phyloP scores from a whole-genome alignment of 345 rosid genomes.

The Populus ilicifolia region DNA sequence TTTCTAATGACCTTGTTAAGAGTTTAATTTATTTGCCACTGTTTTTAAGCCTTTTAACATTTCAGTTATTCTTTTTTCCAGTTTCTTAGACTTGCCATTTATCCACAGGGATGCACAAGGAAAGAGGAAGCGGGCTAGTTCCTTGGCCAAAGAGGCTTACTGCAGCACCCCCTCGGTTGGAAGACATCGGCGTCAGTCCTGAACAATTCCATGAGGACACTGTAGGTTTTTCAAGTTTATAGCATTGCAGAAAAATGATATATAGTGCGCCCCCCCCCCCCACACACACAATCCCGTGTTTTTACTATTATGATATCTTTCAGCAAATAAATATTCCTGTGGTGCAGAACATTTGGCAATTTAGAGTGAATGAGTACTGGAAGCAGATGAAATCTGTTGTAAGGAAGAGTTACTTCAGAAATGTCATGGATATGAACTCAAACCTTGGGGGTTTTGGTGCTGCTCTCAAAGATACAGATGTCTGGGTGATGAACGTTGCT shows the following conservation, averaged over 20 bases:
- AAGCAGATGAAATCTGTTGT: constrained; percentile 78
- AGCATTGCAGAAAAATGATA: no score
- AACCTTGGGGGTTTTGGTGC: constrained; percentile 91
- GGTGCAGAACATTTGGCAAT: constrained; percentile 77
- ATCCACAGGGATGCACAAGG: constrained; percentile 67
- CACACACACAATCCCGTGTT: neutral
- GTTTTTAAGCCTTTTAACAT: neutral
- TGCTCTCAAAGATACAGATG: constrained; percentile 70
- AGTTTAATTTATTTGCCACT: neutral
- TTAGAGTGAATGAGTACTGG: constrained; percentile 83
- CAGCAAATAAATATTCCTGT: constrained; percentile 5
- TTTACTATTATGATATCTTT: neutral
- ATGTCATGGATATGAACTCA: constrained; percentile 98
- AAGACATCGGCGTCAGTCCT: constrained; percentile 67
- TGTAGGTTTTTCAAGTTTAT: constrained; percentile 38
- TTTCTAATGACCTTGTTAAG: neutral
- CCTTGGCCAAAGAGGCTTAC: constrained; percentile 90
- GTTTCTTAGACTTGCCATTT: neutral
- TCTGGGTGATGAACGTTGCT: constrained; percentile 98
- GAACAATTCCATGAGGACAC: constrained; percentile 70
- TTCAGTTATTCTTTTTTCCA: neutral
- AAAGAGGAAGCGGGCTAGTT: constrained; percentile 69
- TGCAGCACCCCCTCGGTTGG: constrained; percentile 72
- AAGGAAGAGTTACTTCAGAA: constrained; percentile 70
- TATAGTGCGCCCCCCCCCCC: neutral